Percentiles rank a stretch among this genome's conserved stretches.
These are phyloP conservation scores for Talaromyces ruber DNA, from an alignment of 495 filamentous ascomycete species.

Conservation along the genomic window DNA sequence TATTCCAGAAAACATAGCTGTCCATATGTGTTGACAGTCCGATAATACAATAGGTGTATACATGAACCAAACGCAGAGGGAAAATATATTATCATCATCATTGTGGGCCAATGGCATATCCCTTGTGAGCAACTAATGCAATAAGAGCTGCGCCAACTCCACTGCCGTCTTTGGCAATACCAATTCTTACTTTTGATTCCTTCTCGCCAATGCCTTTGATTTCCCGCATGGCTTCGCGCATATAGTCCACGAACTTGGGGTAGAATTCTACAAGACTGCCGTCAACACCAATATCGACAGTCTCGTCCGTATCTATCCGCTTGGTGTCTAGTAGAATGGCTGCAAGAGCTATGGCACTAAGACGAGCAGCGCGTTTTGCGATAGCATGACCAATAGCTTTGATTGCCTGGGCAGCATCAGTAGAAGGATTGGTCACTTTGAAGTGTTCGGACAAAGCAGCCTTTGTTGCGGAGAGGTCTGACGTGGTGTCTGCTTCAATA, in stretches of 20 bases:
- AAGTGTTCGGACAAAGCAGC: slow-evolving; percentile 68
- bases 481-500: slow-evolving; percentile 64
- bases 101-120: not conserved
- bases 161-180: slow-evolving; percentile 87
- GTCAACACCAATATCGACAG: slow-evolving; percentile 85
- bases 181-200: slow-evolving; percentile 76
- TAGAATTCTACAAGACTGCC: slow-evolving; percentile 89
- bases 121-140: slow-evolving; percentile 58
- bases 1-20: not conserved
- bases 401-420: slow-evolving; percentile 75
- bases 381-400: slow-evolving; percentile 74
- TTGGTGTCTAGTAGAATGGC: slow-evolving; percentile 71
- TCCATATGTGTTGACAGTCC: not conserved
- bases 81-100: not conserved
- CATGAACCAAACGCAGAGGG: not conserved
- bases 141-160: slow-evolving; percentile 90
- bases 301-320: slow-evolving; percentile 52
- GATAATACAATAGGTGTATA: not conserved
- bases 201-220: slow-evolving; percentile 66
- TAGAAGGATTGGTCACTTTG: slow-evolving; percentile 58
- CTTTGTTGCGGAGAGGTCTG: slow-evolving; percentile 55
- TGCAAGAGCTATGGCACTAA: slow-evolving; percentile 77
- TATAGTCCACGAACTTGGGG: slow-evolving; percentile 72
- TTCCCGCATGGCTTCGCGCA: slow-evolving; percentile 64
- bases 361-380: slow-evolving; percentile 79